These are phyloP conservation scores for Termitomyces bulborhizus DNA, from an alignment of 768 basidiomycete genomes.

Conservation along the genomic window DNA sequence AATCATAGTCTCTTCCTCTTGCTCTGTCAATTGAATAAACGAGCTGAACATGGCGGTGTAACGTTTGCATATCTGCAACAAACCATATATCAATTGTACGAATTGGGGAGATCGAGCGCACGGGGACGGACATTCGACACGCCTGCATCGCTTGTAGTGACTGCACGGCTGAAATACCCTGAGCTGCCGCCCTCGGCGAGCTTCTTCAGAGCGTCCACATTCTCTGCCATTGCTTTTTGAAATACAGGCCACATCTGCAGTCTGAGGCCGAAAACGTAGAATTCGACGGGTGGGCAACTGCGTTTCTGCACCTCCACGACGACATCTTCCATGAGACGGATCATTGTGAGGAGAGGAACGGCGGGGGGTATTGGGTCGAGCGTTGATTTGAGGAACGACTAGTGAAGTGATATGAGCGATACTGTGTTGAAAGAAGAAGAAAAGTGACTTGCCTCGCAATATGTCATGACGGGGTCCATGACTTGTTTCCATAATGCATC, in stretches of 20 bases:
- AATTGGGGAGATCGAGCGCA: too few species aligned
- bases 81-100: not conserved
- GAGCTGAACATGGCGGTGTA: slow-evolving; percentile 82
- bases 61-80: slow-evolving; percentile 56
- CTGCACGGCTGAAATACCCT: slow-evolving; percentile 58
- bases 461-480: slow-evolving; percentile 86
- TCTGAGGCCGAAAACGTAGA: slow-evolving; percentile 73
- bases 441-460: slow-evolving; percentile 54
- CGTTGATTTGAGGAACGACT: slow-evolving; percentile 65
- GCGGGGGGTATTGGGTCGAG: slow-evolving; percentile 73
- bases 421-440: not conserved
- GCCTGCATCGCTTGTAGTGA: slow-evolving; percentile 59
- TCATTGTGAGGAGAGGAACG: slow-evolving; percentile 82
- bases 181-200: slow-evolving; percentile 65
- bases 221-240: slow-evolving; percentile 80
- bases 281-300: slow-evolving; percentile 73
- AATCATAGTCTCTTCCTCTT: slow-evolving; percentile 93
- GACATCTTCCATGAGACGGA: slow-evolving; percentile 81
- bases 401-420: slow-evolving; percentile 1
- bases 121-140: slow-evolving; percentile 50
- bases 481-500: slow-evolving; percentile 85
- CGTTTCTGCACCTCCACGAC: slow-evolving; percentile 71
- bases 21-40: slow-evolving; percentile 72
- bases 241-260: slow-evolving; percentile 92
- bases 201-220: slow-evolving; percentile 78